Evolutionary conservation across 805 yeast genomes (phyloP), one percentile per base, ranked within the genome.

Genomic region (Wickerhamiella australiensis): DNA sequence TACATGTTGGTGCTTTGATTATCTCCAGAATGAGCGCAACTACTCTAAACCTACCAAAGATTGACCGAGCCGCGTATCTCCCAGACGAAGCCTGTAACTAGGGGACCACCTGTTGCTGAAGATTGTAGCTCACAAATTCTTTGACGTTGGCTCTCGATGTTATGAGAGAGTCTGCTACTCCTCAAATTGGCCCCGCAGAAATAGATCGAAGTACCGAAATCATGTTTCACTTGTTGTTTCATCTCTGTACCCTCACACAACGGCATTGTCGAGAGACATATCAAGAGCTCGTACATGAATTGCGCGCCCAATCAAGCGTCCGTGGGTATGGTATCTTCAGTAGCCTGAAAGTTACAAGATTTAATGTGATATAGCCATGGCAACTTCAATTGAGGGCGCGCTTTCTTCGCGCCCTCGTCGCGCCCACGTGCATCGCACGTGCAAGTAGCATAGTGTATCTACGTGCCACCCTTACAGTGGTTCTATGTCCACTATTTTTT

Each of bases 391-490:
- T 20, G 13, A 12, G 5, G 15, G 15, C 15, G 35, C 35, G 35
- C 35, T 33, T 15, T 11, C 7, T n/a, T 29, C 33, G n/a, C n/a
- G n/a, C 29, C 29, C 29, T 11, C 7, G 29, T 7, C 29, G 29
- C 38, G 15, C 38, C 38, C 38, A 33, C 38, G 38, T 33, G 38
- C 38, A 15, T 33, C 5, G 9, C 38, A 33, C 38, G 38, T 33
- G 38, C 38, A 12, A 33, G 3, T 11, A n/a, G 9, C 29, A 7
- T 26, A n/a, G n/a, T n/a, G n/a, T n/a, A n/a, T n/a, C n/a, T n/a
- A n/a, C n/a, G n/a, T n/a, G n/a, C n/a, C n/a, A n/a, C n/a, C n/a
- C n/a, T n/a, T n/a, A n/a, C n/a, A n/a, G n/a, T n/a, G n/a, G n/a
- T n/a, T n/a, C n/a, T n/a, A n/a, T n/a, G n/a, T n/a, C n/a, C n/a